These are phyloP conservation scores for Miamiensis avidus DNA, from an alignment of 169 alveolate species.

Conservation along the genomic window DNA sequence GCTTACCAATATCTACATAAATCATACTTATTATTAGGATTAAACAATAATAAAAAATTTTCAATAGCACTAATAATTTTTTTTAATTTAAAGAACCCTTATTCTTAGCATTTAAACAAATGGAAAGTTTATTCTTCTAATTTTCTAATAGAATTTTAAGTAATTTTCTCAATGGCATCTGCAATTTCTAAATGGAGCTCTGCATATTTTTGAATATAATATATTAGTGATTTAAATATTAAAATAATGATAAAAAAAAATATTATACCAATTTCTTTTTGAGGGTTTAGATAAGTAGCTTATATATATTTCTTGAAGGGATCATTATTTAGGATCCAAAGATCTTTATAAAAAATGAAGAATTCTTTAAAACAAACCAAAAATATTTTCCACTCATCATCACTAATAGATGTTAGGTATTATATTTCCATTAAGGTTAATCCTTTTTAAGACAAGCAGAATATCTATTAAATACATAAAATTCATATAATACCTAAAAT, in stretches of 20 bases:
- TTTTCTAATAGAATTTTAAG: slow-evolving; percentile 50
- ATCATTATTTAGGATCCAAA: slow-evolving; percentile 46
- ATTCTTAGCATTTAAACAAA: slow-evolving; percentile 40
- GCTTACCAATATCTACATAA: slow-evolving; percentile 61
- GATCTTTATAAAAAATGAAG: slow-evolving; percentile 27
- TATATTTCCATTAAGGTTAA: slow-evolving; percentile 21
- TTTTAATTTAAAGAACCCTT: slow-evolving; percentile 54
- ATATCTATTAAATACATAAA: neutral
- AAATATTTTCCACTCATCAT: slow-evolving; percentile 39
- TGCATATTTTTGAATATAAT: too few relatives aligned
- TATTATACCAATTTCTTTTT: neutral
- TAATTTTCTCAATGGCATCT: slow-evolving; percentile 21
- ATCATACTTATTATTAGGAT: slow-evolving; percentile 58
- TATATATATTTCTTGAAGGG: slow-evolving; percentile 23
- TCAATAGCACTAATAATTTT: slow-evolving; percentile 61
- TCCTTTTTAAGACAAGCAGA: slow-evolving; percentile 37
- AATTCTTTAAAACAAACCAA: slow-evolving; percentile 40
- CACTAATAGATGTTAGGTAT: slow-evolving; percentile 13
- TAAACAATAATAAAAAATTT: slow-evolving; percentile 52
- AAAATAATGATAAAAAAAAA: too few relatives aligned
- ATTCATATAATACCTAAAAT: too few relatives aligned
- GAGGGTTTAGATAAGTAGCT: slow-evolving; percentile 10
- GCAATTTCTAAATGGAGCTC: slow-evolving; percentile 34
- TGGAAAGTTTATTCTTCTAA: slow-evolving; percentile 58
- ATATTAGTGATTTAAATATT: too few relatives aligned